Conservation (phyloP, 257 asterid species). For the Solanum raphanifolium region DNA sequence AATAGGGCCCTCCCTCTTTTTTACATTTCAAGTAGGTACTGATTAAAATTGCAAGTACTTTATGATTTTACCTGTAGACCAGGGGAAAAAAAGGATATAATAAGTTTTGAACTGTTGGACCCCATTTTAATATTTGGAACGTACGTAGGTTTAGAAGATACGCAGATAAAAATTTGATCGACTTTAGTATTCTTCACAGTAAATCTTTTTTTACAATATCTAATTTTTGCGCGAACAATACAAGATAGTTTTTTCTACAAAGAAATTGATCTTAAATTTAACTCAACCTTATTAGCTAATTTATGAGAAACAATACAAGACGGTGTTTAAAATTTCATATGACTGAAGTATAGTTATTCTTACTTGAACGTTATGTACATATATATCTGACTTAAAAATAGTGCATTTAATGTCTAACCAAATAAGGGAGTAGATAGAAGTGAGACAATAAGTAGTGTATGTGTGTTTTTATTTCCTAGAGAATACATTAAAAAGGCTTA, state of each 20-base stretch:
- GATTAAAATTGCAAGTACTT: not conserved
- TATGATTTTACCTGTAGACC: not conserved
- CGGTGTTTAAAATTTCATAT: no score
- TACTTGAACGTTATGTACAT: not conserved
- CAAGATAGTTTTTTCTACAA: not conserved
- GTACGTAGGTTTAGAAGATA: not conserved
- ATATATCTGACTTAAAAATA: not conserved
- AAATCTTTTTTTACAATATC: not conserved
- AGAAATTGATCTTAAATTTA: no score
- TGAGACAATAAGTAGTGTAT: not conserved
- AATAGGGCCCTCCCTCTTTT: not conserved
- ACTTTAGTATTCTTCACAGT: not conserved
- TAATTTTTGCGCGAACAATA: not conserved
- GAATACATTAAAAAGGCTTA: not conserved
- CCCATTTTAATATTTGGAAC: not conserved
- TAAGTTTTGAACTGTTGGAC: not conserved
- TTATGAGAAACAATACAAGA: not conserved
- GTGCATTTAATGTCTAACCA: not conserved
- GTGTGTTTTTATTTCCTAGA: not conserved
- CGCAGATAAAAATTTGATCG: not conserved
- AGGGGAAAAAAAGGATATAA: not conserved
- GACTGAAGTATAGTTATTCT: no score
- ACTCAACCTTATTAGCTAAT: no score
- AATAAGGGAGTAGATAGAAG: not conserved
- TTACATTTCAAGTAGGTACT: not conserved